phyloP scores from a whole-genome alignment of 805 yeast species.

The Barnettozyma vustinii region DNA sequence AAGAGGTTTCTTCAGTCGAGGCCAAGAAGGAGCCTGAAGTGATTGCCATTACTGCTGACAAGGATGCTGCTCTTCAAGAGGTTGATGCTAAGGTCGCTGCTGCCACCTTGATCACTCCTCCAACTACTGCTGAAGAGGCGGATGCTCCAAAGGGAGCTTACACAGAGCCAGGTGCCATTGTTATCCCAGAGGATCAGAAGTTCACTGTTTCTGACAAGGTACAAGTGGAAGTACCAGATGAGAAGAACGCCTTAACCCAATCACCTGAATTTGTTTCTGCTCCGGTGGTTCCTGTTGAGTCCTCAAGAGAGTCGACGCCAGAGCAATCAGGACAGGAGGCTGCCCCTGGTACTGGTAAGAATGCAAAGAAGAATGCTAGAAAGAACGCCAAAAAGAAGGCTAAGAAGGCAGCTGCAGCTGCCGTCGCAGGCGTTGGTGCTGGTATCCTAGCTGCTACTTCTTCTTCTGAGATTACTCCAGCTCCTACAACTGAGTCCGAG shows the following conservation, averaged over 20 bases:
- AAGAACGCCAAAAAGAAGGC: slow-evolving; percentile 5
- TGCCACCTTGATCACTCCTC: slow-evolving; percentile 19
- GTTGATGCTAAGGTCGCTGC: not conserved
- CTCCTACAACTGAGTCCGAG: not conserved
- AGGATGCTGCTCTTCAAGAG: not conserved
- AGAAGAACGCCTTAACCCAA: not conserved
- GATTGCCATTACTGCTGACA: slow-evolving; percentile 14
- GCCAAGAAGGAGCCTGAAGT: slow-evolving; percentile 17
- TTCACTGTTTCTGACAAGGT: slow-evolving; percentile 6
- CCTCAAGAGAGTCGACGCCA: slow-evolving; percentile 4
- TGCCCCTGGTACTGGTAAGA: not conserved
- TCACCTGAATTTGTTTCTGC: not conserved
- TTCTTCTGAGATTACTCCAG: not conserved
- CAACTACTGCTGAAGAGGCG: slow-evolving; percentile 12
- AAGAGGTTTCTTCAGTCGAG: not conserved
- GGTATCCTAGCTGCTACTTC: not conserved
- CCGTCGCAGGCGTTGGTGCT: slow-evolving; percentile 6
- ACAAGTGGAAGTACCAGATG: not conserved
- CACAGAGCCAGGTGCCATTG: slow-evolving; percentile 8
- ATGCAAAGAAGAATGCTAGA: slow-evolving; percentile 6
- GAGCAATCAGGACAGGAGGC: not conserved
- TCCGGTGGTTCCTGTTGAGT: not conserved
- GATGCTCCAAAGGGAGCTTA: slow-evolving; percentile 1
- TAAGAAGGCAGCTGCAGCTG: slow-evolving; percentile 10
- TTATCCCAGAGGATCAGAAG: slow-evolving; percentile 10